Conservation (phyloP, 2,329 filamentous ascomycete genomes). For the Sphaerulina populicola region DNA sequence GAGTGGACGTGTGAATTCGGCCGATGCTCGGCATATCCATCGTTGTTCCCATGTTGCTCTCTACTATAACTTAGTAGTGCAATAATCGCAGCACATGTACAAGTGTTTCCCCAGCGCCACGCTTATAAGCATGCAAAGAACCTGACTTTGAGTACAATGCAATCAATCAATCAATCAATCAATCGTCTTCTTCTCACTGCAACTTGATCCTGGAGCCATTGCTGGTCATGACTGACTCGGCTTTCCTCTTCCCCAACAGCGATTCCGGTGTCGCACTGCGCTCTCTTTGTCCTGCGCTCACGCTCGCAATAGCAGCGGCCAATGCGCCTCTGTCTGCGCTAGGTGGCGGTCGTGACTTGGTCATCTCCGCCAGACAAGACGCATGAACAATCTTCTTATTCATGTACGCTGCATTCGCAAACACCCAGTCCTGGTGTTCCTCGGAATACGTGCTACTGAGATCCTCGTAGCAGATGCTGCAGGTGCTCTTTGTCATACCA, state of each 20-base stretch:
- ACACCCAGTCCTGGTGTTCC: slow-evolving; percentile 92
- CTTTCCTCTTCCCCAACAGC: slow-evolving; percentile 31
- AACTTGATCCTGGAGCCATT: slow-evolving; percentile 20
- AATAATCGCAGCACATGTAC: background rate
- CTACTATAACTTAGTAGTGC: background rate
- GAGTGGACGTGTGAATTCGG: background rate
- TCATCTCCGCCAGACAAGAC: slow-evolving; percentile 78
- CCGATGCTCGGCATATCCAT: slow-evolving; percentile 1
- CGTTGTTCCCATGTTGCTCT: background rate
- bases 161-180: too few species aligned
- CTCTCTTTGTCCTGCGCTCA: slow-evolving; percentile 22
- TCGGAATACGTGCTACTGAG: slow-evolving; percentile 90
- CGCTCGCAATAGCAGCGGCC: slow-evolving; percentile 21
- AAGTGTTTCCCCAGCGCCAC: background rate
- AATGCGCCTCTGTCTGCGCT: slow-evolving; percentile 16
- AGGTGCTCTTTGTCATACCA: slow-evolving; percentile 64
- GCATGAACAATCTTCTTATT: slow-evolving; percentile 79
- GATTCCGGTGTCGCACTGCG: slow-evolving; percentile 32
- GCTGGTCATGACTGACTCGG: slow-evolving; percentile 25
- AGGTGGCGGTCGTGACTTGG: slow-evolving; percentile 41
- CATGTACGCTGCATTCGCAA: slow-evolving; percentile 77
- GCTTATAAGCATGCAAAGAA: background rate
- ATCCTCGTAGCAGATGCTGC: slow-evolving; percentile 90
- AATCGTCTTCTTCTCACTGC: slow-evolving; percentile 10
- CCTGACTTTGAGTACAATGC: background rate